These are phyloP conservation scores for Solanum pinnatisectum DNA, from an alignment of 257 asterid genomes.

Conservation along the genomic window DNA sequence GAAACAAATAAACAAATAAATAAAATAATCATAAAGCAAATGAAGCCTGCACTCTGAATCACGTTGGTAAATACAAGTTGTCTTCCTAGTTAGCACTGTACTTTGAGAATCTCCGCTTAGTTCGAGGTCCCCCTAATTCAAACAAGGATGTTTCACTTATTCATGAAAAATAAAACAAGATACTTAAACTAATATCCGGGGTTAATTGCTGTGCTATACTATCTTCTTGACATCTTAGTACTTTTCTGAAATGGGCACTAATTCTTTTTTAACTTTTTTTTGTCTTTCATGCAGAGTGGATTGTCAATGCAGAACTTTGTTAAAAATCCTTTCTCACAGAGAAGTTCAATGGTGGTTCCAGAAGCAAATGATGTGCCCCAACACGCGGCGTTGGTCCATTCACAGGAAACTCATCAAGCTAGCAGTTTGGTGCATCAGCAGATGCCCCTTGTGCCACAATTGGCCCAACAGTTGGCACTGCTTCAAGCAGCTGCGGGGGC, in stretches of 20 bases:
- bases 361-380: constrained; percentile 14
- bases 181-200: neutral
- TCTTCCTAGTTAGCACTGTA: neutral
- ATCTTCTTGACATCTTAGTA: neutral
- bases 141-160: neutral
- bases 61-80: neutral
- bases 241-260: neutral
- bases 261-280: neutral
- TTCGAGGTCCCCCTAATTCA: neutral
- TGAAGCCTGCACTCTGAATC: neutral
- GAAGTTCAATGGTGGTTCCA: constrained; percentile 16
- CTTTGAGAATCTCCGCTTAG: neutral
- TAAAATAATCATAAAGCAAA: neutral
- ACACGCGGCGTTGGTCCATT: neutral
- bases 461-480: constrained; percentile 14
- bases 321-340: constrained; percentile 78
- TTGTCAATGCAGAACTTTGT: constrained; percentile 43
- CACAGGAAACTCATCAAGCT: constrained; percentile 6
- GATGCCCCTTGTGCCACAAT: constrained; percentile 17
- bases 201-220: neutral
- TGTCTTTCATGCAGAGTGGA: constrained; percentile 54
- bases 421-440: constrained; percentile 17
- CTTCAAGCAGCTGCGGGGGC: constrained; percentile 14
- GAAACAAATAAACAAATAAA: neutral
- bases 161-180: neutral